These are phyloP conservation scores for Cladosporium sp. DNA, from an alignment of 2,329 filamentous ascomycete genomes.

Conservation along the genomic window DNA sequence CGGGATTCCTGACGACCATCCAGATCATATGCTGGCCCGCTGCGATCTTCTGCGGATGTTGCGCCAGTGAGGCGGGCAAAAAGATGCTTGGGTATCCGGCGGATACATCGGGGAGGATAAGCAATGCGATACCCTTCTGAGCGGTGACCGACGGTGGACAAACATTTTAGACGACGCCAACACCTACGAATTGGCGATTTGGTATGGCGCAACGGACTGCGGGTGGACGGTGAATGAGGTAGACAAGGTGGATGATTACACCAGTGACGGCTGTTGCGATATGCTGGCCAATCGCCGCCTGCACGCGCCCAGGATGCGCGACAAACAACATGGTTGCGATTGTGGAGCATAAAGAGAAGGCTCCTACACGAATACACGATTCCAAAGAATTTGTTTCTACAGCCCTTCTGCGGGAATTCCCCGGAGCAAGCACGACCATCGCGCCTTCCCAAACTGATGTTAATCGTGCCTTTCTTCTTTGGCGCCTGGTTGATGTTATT, in stretches of 20 bases:
- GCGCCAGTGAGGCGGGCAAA: constrained; percentile 39
- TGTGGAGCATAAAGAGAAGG: neutral
- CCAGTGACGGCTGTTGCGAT: neutral
- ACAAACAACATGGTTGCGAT: neutral
- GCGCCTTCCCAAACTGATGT: constrained; percentile 5
- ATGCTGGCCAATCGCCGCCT: neutral
- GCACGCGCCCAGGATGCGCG: neutral
- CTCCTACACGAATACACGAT: neutral
- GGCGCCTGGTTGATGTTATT: neutral
- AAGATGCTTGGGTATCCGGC: constrained; percentile 37
- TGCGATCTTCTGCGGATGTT: constrained; percentile 40
- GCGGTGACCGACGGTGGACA: neutral
- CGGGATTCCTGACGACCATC: neutral
- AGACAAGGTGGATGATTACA: neutral
- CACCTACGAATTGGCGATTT: neutral
- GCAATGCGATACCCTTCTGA: constrained; percentile 38
- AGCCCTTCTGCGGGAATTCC: neutral
- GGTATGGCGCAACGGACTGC: neutral
- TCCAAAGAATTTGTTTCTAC: neutral
- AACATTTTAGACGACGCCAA: neutral
- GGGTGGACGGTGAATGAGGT: neutral
- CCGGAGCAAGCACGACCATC: neutral
- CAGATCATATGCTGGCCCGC: constrained; percentile 40
- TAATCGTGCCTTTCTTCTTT: neutral
- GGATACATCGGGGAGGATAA: constrained; percentile 33